phyloP scores from a whole-genome alignment of 768 basidiomycete genomes.

The Mycena haematopus region DNA sequence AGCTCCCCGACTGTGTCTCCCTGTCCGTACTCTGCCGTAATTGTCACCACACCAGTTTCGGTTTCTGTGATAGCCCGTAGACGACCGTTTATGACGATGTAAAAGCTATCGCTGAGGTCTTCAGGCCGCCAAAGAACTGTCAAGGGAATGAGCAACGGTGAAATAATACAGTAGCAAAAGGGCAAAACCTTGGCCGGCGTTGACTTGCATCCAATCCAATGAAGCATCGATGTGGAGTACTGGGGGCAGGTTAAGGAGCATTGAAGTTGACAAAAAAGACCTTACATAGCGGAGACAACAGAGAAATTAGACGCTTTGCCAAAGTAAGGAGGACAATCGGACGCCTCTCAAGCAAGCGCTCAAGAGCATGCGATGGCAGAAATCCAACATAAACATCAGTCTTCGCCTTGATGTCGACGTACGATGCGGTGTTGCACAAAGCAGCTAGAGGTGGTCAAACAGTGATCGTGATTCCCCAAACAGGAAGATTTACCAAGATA shows the following conservation, averaged over 20 bases:
- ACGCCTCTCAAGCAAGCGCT: slow-evolving; percentile 88
- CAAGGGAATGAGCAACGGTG: neutral
- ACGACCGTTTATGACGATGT: slow-evolving; percentile 97
- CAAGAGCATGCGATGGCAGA: slow-evolving; percentile 85
- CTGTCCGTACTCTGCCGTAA: slow-evolving; percentile 94
- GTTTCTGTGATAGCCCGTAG: slow-evolving; percentile 87
- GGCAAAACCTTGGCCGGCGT: slow-evolving; percentile 75
- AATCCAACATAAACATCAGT: slow-evolving; percentile 99
- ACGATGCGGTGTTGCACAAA: slow-evolving; percentile 89
- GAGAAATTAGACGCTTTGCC: slow-evolving; percentile 93
- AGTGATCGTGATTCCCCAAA: neutral
- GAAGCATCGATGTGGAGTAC: slow-evolving; percentile 97
- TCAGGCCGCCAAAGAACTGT: slow-evolving; percentile 87
- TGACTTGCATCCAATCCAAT: slow-evolving; percentile 98
- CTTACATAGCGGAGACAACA: slow-evolving; percentile 91
- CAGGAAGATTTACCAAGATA: slow-evolving; percentile 72
- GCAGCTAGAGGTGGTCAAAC: slow-evolving; percentile 67
- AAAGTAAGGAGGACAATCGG: slow-evolving; percentile 96
- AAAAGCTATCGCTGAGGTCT: slow-evolving; percentile 93
- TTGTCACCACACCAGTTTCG: slow-evolving; percentile 76
- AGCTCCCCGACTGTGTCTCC: slow-evolving; percentile 97
- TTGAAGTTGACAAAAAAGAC: slow-evolving; percentile 26
- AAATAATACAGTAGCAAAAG: neutral
- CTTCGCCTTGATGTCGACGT: slow-evolving; percentile 96
- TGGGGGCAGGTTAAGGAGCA: slow-evolving; percentile 36